phyloP scores from a whole-genome alignment of 148 eudicot genomes.

The Rhododendron molle region DNA sequence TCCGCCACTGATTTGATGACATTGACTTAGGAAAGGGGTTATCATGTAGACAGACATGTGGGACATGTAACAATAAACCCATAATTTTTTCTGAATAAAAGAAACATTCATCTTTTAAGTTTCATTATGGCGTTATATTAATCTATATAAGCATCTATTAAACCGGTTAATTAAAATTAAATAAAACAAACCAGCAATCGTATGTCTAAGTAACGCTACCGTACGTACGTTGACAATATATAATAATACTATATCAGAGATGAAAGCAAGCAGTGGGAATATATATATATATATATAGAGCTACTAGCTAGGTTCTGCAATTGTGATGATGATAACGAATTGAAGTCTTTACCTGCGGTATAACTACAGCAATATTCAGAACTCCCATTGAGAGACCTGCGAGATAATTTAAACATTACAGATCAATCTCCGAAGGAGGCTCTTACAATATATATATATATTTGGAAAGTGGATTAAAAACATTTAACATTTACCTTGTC shows the following conservation, averaged over 20 bases:
- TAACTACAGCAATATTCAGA: constrained; percentile 62
- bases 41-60: no score
- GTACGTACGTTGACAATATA: neutral
- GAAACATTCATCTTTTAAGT: no score
- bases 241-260: neutral
- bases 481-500: constrained; percentile 46
- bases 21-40: no score
- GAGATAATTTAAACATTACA: neutral
- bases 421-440: neutral
- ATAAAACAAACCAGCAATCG: no score
- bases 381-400: constrained; percentile 70
- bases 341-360: constrained; percentile 55
- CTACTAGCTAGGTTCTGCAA: neutral
- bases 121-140: no score
- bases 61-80: no score
- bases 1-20: no score
- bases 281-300: no score
- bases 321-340: neutral
- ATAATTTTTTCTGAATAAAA: no score
- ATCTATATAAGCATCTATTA: no score
- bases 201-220: neutral
- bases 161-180: no score
- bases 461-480: neutral
- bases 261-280: neutral
- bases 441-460: neutral